These are phyloP conservation scores for Protoeuglena noctilucae DNA, from an alignment of 139 green algal genomes.

Conservation along the genomic window DNA sequence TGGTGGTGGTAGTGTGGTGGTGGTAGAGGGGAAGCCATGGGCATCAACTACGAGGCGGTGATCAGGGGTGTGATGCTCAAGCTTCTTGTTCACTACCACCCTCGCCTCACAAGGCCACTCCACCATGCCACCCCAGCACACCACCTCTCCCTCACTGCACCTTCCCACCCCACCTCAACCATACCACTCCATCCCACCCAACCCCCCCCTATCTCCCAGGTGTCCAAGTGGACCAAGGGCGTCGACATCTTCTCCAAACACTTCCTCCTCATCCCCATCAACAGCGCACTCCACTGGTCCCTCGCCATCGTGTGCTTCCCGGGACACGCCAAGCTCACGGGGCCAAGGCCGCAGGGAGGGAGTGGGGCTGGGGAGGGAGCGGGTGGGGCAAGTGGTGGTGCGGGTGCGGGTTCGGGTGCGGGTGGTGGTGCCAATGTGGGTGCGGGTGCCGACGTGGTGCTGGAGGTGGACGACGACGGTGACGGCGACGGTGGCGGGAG, in stretches of 20 bases:
- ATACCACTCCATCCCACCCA: no score
- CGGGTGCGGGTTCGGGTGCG: no score
- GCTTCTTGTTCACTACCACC: background rate
- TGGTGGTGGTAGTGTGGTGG: no score
- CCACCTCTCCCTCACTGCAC: no score
- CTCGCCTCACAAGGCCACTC: background rate
- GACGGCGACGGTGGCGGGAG: no score
- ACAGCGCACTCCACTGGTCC: slow-evolving; percentile 75
- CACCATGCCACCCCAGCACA: background rate
- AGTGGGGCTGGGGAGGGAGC: no score
- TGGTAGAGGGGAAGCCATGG: background rate
- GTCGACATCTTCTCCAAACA: slow-evolving; percentile 40
- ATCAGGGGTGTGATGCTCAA: slow-evolving; percentile 33
- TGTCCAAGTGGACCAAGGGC: slow-evolving; percentile 20
- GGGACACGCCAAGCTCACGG: background rate
- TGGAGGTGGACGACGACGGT: no score
- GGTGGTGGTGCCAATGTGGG: no score
- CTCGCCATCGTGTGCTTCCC: slow-evolving; percentile 72
- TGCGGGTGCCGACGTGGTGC: no score
- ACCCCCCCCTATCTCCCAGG: no score
- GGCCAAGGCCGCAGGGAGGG: background rate
- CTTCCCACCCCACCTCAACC: no score
- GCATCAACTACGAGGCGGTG: slow-evolving; percentile 33
- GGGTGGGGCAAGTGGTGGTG: no score
- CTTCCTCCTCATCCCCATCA: slow-evolving; percentile 79